phyloP scores from a whole-genome alignment of 495 filamentous ascomycete genomes.

The Rostrohypoxylon terebratum region DNA sequence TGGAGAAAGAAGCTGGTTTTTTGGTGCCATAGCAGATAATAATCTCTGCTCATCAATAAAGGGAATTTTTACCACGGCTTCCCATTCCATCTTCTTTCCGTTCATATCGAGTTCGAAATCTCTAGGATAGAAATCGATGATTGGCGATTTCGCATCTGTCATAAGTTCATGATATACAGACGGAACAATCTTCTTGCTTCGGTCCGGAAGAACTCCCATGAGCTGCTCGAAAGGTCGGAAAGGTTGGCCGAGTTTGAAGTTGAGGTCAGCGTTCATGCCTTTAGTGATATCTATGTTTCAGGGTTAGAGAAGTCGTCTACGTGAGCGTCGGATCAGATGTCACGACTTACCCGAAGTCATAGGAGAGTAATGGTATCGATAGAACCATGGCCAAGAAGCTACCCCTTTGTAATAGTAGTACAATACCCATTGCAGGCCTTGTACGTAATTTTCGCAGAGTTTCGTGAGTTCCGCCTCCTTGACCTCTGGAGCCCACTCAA shows the following conservation, averaged over 20 bases:
- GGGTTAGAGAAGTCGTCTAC: slow-evolving; percentile 15
- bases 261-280: slow-evolving; percentile 85
- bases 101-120: slow-evolving; percentile 99
- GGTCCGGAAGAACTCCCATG: slow-evolving; percentile 97
- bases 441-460: slow-evolving; percentile 94
- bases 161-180: slow-evolving; percentile 88
- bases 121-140: slow-evolving; percentile 97
- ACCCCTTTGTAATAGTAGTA: slow-evolving; percentile 98
- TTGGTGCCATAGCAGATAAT: slow-evolving; percentile 84
- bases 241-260: slow-evolving; percentile 92
- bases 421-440: slow-evolving; percentile 97
- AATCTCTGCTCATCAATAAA: slow-evolving; percentile 95
- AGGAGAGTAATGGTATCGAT: slow-evolving; percentile 94
- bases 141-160: slow-evolving; percentile 90
- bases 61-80: slow-evolving; percentile 98
- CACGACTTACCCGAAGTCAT: slow-evolving; percentile 83
- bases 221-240: slow-evolving; percentile 96
- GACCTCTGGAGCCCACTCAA: slow-evolving; percentile 82
- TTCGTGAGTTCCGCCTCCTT: slow-evolving; percentile 84
- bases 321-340: not conserved
- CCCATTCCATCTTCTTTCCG: slow-evolving; percentile 99
- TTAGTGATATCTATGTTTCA: slow-evolving; percentile 78
- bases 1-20: slow-evolving; percentile 77
- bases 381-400: slow-evolving; percentile 99
- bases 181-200: slow-evolving; percentile 96